These are phyloP conservation scores for Paramecium octaurelia DNA, from an alignment of 73 alveolate genomes.

Conservation along the genomic window DNA sequence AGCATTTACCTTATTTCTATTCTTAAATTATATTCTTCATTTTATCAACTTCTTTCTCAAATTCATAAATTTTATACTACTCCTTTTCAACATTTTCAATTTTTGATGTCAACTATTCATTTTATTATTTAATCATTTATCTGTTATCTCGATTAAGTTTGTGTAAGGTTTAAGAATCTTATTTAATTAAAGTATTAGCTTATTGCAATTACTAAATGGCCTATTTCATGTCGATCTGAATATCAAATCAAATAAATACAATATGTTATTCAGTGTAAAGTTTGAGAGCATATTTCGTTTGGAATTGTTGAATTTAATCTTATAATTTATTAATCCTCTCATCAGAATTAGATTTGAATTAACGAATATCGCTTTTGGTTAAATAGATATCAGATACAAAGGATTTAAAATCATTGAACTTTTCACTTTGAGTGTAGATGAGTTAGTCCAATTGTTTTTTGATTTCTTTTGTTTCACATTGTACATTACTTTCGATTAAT, in stretches of 20 bases:
- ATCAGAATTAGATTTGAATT: background rate
- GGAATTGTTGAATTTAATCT: background rate
- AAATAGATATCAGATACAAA: background rate
- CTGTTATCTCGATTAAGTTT: background rate
- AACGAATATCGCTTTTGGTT: background rate
- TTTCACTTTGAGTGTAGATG: background rate
- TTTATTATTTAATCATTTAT: background rate
- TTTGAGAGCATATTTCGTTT: background rate
- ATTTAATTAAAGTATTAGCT: background rate
- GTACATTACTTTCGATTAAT: background rate
- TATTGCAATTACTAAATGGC: background rate
- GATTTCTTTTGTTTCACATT: background rate
- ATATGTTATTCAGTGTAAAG: background rate
- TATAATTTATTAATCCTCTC: background rate
- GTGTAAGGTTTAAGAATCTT: conserved; percentile 11
- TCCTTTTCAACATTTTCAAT: background rate
- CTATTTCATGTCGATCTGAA: background rate
- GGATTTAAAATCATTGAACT: background rate
- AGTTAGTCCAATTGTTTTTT: background rate
- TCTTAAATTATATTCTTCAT: background rate
- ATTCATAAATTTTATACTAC: background rate
- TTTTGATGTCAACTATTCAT: background rate
- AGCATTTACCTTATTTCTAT: background rate
- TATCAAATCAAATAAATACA: background rate
- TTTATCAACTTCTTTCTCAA: background rate